A percentile compares a stretch with the other conserved stretches of the same genome.
phyloP scores from a whole-genome alignment of 2,329 filamentous ascomycete species.

The Fusarium acutatum region DNA sequence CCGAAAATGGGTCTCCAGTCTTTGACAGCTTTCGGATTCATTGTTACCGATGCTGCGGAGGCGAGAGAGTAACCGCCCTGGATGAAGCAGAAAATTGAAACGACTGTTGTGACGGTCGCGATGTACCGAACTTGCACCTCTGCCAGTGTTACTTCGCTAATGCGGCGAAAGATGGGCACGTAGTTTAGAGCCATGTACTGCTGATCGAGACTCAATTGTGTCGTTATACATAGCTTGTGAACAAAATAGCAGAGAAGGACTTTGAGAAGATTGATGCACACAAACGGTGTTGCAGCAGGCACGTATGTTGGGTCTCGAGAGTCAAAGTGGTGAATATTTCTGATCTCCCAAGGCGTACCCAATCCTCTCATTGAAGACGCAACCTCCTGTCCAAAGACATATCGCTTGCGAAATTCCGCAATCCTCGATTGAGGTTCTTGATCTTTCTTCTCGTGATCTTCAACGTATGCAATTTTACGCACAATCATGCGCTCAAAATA shows the following conservation, averaged over 20 bases:
- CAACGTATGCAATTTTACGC: constrained; percentile 25
- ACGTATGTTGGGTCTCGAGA: constrained; percentile 13
- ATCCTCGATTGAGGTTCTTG: background rate
- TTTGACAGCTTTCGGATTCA: constrained; percentile 23
- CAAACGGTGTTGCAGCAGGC: constrained; percentile 5
- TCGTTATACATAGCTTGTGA: constrained; percentile 27
- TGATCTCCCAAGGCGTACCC: constrained; percentile 33
- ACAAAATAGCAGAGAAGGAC: constrained; percentile 21
- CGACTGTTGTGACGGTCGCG: constrained; percentile 28
- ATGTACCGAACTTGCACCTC: constrained; percentile 33
- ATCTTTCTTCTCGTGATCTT: background rate
- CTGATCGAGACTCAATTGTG: constrained; percentile 22
- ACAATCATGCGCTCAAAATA: constrained; percentile 37
- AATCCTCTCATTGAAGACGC: constrained; percentile 34
- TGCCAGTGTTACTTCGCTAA: background rate
- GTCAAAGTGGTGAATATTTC: constrained; percentile 36
- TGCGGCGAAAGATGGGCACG: constrained; percentile 24
- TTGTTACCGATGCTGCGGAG: constrained; percentile 9
- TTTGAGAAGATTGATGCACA: constrained; percentile 22
- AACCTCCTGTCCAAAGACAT: constrained; percentile 32
- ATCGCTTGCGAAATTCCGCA: constrained; percentile 9
- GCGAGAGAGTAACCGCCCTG: constrained; percentile 32
- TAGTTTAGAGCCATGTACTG: constrained; percentile 16
- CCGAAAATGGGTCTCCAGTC: constrained; percentile 33
- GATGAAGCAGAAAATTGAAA: constrained; percentile 35